Base-by-base conservation (phyloP, 2,329 filamentous ascomycete species). In the Endothia cerciana region DNA sequence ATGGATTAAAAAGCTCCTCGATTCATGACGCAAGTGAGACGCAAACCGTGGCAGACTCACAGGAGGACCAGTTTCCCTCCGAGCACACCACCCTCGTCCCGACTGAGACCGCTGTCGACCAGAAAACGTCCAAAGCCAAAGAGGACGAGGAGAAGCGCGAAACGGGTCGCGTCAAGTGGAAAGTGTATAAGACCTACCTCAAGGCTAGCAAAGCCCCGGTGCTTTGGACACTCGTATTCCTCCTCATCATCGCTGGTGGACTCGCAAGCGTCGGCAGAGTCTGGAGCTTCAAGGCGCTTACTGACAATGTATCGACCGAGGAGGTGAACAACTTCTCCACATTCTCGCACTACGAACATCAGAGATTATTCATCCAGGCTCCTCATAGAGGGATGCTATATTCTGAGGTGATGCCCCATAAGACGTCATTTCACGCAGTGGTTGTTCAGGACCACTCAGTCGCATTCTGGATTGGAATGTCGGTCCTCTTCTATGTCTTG, bases 251-350 rank as follows among this genome's bases (percentile, higher is more conserved):
- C 0, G 22, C 53, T 1, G 60, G 66, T 10, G 74, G 74, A 22
- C 62, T 72, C 17, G 49, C 74, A 7, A 65, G 66, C 1, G 72
- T 77, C 3, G 71, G 70, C 10, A 69, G 74, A 17, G 75, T 74
- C 0, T 77, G 75, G 75, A 74, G 74, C 56, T 69, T 77, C 55
- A 77, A 77, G 64, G 73, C 77, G 45, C 71, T 77, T 7, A 70
- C 75, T 0, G 72, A 73, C 19, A 73, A 72, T 49, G 70, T 73
- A 3, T 67, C 71, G 1, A 62, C 69, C 10, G 70, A 56, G 36
- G 66, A 53, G 63, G 45, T 55, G 51, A 56, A 61, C 55, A 68
- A 47, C 19, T 62, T 67, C 15, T 66, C 64, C 45, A 66, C 62
- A 10, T 67, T 65, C 3, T 59, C 65, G 17, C 55, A 57, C 40